phyloP scores from a whole-genome alignment of 768 basidiomycete genomes.

The Tulasnella sp. region DNA sequence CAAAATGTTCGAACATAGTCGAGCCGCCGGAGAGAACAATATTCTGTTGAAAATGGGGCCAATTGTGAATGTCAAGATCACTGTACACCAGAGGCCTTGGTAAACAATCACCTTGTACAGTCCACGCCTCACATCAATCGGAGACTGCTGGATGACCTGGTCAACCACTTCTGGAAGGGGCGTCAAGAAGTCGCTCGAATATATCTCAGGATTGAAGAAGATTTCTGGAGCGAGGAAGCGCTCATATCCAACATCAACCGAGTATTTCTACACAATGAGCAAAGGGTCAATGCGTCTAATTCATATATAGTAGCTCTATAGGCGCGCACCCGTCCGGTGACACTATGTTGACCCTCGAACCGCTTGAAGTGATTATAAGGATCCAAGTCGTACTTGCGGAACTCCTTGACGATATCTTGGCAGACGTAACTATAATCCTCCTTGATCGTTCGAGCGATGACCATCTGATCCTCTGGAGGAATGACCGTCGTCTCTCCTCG shows the following conservation, averaged over 20 bases:
- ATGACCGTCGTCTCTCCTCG: constrained; percentile 84
- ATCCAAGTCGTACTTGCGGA: constrained; percentile 94
- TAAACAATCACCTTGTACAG: constrained; percentile 70
- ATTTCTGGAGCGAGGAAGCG: constrained; percentile 98
- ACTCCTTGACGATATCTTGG: constrained; percentile 97
- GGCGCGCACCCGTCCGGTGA: constrained; percentile 64
- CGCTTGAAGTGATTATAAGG: constrained; percentile 91
- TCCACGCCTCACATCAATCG: constrained; percentile 93
- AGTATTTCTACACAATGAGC: constrained; percentile 71
- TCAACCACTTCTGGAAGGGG: constrained; percentile 95
- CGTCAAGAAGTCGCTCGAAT: constrained; percentile 93
- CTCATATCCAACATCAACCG: constrained; percentile 91
- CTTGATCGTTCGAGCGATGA: constrained; percentile 87
- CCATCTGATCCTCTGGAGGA: constrained; percentile 89
- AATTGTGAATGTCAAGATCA: not conserved
- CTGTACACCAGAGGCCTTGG: not conserved
- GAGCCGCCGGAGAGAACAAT: constrained; percentile 95
- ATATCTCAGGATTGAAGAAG: constrained; percentile 99
- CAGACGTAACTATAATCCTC: constrained; percentile 98
- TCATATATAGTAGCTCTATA: too few species aligned
- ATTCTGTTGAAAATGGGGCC: constrained; percentile 43
- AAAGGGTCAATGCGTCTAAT: too few species aligned
- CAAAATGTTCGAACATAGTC: constrained; percentile 99
- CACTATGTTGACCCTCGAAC: constrained; percentile 86
- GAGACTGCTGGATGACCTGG: constrained; percentile 86